These are phyloP conservation scores for Retiboletus flavoniger DNA, from an alignment of 1,284 basidiomycete species.

Conservation along the genomic window DNA sequence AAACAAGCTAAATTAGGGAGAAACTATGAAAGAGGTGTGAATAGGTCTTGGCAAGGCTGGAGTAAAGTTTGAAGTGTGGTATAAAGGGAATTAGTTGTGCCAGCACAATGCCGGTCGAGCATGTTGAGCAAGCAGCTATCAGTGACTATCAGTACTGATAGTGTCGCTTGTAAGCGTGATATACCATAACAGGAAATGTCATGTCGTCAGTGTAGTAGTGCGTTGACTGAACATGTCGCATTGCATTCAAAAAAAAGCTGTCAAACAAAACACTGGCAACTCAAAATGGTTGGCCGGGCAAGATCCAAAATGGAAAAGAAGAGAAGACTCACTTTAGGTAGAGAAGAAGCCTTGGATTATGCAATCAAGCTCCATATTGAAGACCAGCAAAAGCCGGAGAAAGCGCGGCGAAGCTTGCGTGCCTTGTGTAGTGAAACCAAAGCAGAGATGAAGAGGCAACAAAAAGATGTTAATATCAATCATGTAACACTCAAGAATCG, in stretches of 20 bases:
- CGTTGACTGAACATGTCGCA: not conserved
- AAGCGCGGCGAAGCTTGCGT: not conserved
- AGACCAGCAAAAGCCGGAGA: not conserved
- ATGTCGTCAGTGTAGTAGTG: not conserved
- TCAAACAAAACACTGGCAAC: not conserved
- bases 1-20: not conserved
- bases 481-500: conserved; percentile 1
- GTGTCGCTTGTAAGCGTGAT: not conserved
- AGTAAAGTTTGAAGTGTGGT: not conserved
- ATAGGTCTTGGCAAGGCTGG: not conserved
- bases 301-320: not conserved
- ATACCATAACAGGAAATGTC: not conserved
- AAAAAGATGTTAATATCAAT: not conserved
- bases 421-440: not conserved
- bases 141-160: not conserved
- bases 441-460: not conserved
- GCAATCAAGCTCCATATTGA: not conserved
- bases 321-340: not conserved
- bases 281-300: not conserved
- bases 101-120: not conserved
- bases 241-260: not conserved
- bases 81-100: not conserved
- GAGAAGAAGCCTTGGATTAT: not conserved
- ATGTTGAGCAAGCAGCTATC: not conserved
- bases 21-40: not conserved